These are phyloP conservation scores for Mycena epipterygia DNA, from an alignment of 768 basidiomycete species.

Conservation along the genomic window DNA sequence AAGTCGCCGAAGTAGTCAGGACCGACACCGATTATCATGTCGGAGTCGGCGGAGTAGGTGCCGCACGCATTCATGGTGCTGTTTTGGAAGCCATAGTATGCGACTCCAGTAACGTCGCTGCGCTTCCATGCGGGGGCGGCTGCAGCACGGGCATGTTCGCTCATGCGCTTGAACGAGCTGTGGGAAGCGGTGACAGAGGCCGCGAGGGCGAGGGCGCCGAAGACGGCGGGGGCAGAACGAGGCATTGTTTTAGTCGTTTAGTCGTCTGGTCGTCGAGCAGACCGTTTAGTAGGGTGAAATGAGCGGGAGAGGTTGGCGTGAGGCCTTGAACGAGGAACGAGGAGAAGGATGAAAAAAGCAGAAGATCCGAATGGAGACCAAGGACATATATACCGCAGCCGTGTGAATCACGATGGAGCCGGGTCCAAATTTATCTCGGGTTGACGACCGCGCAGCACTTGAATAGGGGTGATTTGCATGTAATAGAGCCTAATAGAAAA, in stretches of 20 bases:
- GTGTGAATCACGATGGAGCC: conserved; percentile 4
- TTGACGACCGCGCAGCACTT: background rate
- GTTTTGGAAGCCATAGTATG: conserved; percentile 39
- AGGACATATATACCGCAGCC: conserved; percentile 21
- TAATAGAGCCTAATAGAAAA: too few relatives aligned
- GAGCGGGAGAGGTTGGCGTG: conserved; percentile 25
- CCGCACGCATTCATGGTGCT: conserved; percentile 35
- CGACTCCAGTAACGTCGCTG: conserved; percentile 20
- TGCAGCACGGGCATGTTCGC: conserved; percentile 27
- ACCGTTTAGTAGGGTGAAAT: conserved; percentile 27
- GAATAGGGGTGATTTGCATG: too few relatives aligned
- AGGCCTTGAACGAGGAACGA: conserved; percentile 1
- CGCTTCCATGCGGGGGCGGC: conserved; percentile 20
- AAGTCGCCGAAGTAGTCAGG: conserved; percentile 35
- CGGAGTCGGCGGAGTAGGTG: conserved; percentile 30
- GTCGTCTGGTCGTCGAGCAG: conserved; percentile 19
- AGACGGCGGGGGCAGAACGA: conserved; percentile 17
- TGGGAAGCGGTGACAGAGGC: conserved; percentile 33
- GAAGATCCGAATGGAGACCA: conserved; percentile 11
- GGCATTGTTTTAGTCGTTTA: conserved; percentile 28
- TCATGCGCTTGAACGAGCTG: conserved; percentile 17
- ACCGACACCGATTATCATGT: conserved; percentile 36
- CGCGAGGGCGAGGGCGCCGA: conserved; percentile 33
- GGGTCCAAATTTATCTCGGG: background rate
- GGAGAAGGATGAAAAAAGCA: conserved; percentile 12